Percentiles rank a stretch among this genome's conserved stretches.
phyloP scores from a whole-genome alignment of 2,329 filamentous ascomycete species.

The Graphilbum sp. region DNA sequence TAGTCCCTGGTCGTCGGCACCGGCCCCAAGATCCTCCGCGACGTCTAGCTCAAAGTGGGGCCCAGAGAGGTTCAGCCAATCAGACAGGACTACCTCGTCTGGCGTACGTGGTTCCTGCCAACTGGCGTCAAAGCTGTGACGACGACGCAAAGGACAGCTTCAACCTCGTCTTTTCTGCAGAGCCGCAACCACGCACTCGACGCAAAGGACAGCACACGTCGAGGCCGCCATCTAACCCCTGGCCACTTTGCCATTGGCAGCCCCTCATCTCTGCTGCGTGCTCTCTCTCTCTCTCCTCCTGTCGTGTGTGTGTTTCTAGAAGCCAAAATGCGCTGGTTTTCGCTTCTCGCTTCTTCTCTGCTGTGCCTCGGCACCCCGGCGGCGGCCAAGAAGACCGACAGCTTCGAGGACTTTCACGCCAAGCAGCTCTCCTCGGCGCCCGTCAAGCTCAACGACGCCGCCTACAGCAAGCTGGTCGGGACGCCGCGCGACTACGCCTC shows the following conservation, averaged over 20 bases:
- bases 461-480: slow-evolving; percentile 60
- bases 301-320: background rate
- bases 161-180: too few species aligned
- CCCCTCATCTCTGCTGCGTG: background rate
- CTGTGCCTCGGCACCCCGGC: slow-evolving; percentile 41
- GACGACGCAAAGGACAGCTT: slow-evolving; percentile 3
- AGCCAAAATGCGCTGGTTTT: slow-evolving; percentile 52
- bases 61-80: slow-evolving; percentile 4
- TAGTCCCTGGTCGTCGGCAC: slow-evolving; percentile 1
- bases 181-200: too few species aligned
- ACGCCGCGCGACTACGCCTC: slow-evolving; percentile 71
- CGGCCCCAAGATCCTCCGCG: slow-evolving; percentile 6
- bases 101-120: slow-evolving; percentile 10
- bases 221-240: too few species aligned
- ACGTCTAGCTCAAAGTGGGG: background rate
- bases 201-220: too few species aligned
- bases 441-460: slow-evolving; percentile 60
- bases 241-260: background rate
- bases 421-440: slow-evolving; percentile 50
- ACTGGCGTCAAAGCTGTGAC: background rate
- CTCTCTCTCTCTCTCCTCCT: background rate
- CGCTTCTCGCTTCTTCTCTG: slow-evolving; percentile 46
- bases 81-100: slow-evolving; percentile 1
- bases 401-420: slow-evolving; percentile 54
- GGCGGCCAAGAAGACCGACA: slow-evolving; percentile 45